Evolutionary conservation across 179 eudicot genomes (phyloP).

Genomic region (Silene coronaria): DNA sequence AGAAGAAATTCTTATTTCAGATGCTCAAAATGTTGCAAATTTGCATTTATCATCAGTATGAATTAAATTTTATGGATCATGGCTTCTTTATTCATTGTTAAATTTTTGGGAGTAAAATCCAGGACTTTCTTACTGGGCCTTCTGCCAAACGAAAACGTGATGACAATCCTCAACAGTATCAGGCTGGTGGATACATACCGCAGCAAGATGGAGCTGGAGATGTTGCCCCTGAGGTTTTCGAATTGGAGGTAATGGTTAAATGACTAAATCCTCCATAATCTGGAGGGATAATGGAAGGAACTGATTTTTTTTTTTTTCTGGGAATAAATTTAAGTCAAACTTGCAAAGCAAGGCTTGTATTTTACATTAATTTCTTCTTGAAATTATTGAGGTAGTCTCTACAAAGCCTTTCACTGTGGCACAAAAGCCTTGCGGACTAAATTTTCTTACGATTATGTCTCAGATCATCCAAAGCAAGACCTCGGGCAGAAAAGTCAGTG

Average conservation of each 20-base stretch:
- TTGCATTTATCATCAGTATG: conserved; percentile 6
- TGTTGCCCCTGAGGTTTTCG: conserved; percentile 34
- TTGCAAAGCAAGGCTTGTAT: background rate
- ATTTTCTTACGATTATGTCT: conserved; percentile 13
- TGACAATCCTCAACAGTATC: conserved; percentile 55
- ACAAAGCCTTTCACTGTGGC: background rate
- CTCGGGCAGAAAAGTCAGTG: conserved; percentile 16
- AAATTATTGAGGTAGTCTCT: background rate
- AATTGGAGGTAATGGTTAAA: conserved; percentile 46
- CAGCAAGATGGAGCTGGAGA: conserved; percentile 93
- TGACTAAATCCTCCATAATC: background rate
- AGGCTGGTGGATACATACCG: conserved; percentile 64
- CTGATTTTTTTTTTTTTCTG: background rate
- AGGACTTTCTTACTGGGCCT: conserved; percentile 68
- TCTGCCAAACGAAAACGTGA: conserved; percentile 85
- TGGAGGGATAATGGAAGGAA: no score
- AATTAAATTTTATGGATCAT: conserved; percentile 1
- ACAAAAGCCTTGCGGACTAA: background rate
- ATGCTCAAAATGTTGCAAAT: conserved; percentile 5
- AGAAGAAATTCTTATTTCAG: background rate
- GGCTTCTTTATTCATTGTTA: background rate
- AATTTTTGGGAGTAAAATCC: conserved; percentile 16
- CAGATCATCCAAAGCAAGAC: conserved; percentile 44
- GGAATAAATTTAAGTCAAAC: background rate
- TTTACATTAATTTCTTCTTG: background rate